Base-by-base conservation (phyloP, 768 basidiomycete species). In the Mycena filopes region DNA sequence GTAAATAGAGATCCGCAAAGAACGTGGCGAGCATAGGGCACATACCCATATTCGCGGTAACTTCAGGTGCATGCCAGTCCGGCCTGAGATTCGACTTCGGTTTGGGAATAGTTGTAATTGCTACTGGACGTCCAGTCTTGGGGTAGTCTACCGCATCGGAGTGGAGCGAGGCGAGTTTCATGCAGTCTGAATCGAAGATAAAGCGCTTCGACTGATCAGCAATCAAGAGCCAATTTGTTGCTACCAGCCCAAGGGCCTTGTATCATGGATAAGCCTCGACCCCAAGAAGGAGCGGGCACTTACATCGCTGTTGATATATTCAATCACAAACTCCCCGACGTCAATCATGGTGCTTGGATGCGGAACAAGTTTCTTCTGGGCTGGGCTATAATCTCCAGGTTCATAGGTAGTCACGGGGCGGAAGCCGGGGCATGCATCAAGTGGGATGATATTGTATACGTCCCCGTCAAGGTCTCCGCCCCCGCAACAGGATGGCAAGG, bases 391-490 rank as follows among this genome's bases (percentile, higher is more conserved):
- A 18, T 70, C 71, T 2, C 85, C 87, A 3, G 90, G 84, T 5
- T 29, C 2, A 31, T 71, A 68, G 3, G 69, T 73, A 3, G 51
- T 59, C 18, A 60, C 60, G 1, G 75, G 75, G 13, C 20, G 38
- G 53, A 85, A 82, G 40, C 75, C 74, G 16, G 83, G 81, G 20
- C 78, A 71, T 23, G 75, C 65, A 7, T 76, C 67, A 48, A 86
- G 70, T 4, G 84, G 83, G 38, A 87, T 80, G 0, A 88, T 65
- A 60, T 87, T 87, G 63, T 87, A 89, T 12, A 79, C 73, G 60
- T 90, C 89, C 25, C 89, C 90, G 71, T 92, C 90, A 12, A 91
- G 77, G 71, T 92, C 91, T 0, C 90, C 90, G 1, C 90, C 90
- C 4, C 89, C 89, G 0, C 90, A 79, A 61, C 80, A 88, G 4